Percentiles rank a stretch among this genome's conserved stretches.
These are phyloP conservation scores for Xylaria scruposa DNA, from an alignment of 495 filamentous ascomycete genomes.

Conservation along the genomic window DNA sequence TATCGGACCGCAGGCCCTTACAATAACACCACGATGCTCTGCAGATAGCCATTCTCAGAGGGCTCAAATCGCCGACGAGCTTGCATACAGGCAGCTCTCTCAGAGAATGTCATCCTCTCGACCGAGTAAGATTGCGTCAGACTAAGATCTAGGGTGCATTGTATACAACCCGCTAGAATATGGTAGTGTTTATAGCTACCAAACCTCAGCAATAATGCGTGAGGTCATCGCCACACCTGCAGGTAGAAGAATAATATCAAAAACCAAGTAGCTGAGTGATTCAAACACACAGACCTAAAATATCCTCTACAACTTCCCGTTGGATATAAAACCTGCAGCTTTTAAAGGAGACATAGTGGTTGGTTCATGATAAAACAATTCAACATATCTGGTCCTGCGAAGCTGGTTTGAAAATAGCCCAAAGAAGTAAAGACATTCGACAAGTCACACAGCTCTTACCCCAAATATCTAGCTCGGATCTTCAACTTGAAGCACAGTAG, in stretches of 20 bases:
- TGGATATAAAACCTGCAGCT: conserved; percentile 27
- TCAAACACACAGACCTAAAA: conserved; percentile 9
- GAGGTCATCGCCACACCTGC: conserved; percentile 9
- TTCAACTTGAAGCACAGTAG: not conserved
- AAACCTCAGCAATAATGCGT: not conserved
- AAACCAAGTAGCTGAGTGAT: conserved; percentile 1
- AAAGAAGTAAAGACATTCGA: not conserved
- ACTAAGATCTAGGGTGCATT: conserved; percentile 33
- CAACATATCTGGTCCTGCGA: conserved; percentile 29
- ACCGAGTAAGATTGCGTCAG: conserved; percentile 34
- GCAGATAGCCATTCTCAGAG: conserved; percentile 28
- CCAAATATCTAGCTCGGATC: conserved; percentile 15
- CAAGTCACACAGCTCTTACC: not conserved
- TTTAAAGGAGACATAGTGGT: conserved; percentile 19
- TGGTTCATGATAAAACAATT: conserved; percentile 28
- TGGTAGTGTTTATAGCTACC: not conserved
- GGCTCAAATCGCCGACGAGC: conserved; percentile 22
- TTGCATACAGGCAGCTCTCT: conserved; percentile 28
- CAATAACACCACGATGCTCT: conserved; percentile 32
- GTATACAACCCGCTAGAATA: not conserved
- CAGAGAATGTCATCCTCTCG: conserved; percentile 29
- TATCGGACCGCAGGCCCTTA: conserved; percentile 45
- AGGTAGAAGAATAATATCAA: conserved; percentile 5
- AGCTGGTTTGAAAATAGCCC: conserved; percentile 3
- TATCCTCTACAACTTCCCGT: conserved; percentile 21